These are phyloP conservation scores for Auxenochlorella pyrenoidosa DNA, from an alignment of 139 green algal species.

Conservation along the genomic window DNA sequence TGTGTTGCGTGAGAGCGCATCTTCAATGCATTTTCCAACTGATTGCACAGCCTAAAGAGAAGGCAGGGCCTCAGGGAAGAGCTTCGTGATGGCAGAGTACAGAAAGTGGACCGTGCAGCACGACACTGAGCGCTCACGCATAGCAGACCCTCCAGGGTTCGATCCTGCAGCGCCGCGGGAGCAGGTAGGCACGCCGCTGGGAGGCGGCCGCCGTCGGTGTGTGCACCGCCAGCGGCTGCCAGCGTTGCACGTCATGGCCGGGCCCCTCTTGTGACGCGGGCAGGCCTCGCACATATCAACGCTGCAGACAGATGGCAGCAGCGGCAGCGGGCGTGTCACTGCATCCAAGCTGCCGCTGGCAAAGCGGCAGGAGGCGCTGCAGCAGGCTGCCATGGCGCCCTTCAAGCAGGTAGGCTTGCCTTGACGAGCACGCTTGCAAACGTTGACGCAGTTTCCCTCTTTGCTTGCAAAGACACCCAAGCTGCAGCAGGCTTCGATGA, in stretches of 20 bases:
- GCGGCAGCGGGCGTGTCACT: not conserved
- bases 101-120: conserved; percentile 20
- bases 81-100: conserved; percentile 30
- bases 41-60: not conserved
- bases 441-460: too few relatives aligned
- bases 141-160: conserved; percentile 27
- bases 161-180: conserved; percentile 20
- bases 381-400: conserved; percentile 33
- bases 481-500: too few relatives aligned
- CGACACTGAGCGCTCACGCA: not conserved
- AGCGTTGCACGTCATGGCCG: not conserved
- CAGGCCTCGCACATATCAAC: not conserved
- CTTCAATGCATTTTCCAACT: not conserved
- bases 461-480: too few relatives aligned
- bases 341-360: conserved; percentile 24
- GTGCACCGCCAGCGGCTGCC: not conserved
- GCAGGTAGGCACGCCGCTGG: not conserved
- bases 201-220: not conserved
- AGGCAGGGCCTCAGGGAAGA: not conserved
- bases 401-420: conserved; percentile 41
- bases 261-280: not conserved
- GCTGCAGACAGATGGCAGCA: conserved; percentile 4
- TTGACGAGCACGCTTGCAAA: not conserved
- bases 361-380: conserved; percentile 42
- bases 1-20: not conserved